phyloP scores from a whole-genome alignment of 257 asterid species.

The Primulina eburnea region DNA sequence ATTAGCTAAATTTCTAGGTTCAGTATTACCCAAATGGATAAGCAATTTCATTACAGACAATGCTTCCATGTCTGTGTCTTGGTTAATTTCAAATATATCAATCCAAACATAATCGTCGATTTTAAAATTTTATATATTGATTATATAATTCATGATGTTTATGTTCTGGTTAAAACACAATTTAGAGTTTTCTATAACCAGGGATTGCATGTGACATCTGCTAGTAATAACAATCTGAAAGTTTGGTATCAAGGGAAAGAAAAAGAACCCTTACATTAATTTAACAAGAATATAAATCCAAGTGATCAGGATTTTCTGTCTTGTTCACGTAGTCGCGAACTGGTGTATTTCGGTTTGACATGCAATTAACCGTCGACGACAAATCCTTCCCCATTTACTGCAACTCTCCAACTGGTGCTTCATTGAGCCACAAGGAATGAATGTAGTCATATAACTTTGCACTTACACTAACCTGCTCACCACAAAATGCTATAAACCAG shows the following conservation, averaged over 20 bases:
- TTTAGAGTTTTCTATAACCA: too few relatives aligned
- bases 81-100: too few relatives aligned
- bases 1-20: too few relatives aligned
- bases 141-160: too few relatives aligned
- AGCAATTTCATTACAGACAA: too few relatives aligned
- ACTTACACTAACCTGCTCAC: slow-evolving; percentile 89
- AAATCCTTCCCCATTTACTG: slow-evolving; percentile 28
- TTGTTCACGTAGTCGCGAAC: background rate
- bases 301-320: background rate
- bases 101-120: too few relatives aligned
- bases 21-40: too few relatives aligned
- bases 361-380: background rate
- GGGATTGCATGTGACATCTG: too few relatives aligned
- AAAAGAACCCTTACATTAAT: background rate
- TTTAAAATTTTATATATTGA: too few relatives aligned
- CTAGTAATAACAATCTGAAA: too few relatives aligned
- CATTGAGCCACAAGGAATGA: slow-evolving; percentile 95
- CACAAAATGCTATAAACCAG: background rate
- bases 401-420: slow-evolving; percentile 97
- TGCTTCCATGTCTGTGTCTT: too few relatives aligned
- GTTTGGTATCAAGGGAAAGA: background rate
- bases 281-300: background rate
- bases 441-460: slow-evolving; percentile 89
- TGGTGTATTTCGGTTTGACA: background rate
- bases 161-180: too few relatives aligned